A percentile compares a stretch with the other conserved stretches of the same genome.
Evolutionary conservation across 768 basidiomycete species (phyloP).

Genomic region (Thelephora aurantiotincta): DNA sequence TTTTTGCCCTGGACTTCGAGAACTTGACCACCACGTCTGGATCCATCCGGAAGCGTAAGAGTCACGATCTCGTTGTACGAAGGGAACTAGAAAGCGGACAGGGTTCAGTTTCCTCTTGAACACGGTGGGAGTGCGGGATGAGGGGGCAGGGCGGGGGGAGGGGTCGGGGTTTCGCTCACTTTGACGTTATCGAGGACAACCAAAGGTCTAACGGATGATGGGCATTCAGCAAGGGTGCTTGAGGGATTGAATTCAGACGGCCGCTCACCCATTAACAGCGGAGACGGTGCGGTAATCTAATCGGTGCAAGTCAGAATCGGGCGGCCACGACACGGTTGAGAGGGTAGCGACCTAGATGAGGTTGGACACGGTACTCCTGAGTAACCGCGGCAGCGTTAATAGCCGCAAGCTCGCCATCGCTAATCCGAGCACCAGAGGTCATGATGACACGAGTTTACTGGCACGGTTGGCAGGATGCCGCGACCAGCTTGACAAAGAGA

Average conservation of each 20-base stretch:
- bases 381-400: conserved; percentile 87
- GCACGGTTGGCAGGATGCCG: neutral
- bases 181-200: conserved; percentile 98
- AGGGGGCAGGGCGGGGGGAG: neutral
- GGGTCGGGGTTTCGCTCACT: conserved; percentile 27
- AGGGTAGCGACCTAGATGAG: conserved; percentile 55
- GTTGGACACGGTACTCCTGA: conserved; percentile 76
- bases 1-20: conserved; percentile 98
- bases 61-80: conserved; percentile 98
- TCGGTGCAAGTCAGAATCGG: conserved; percentile 3
- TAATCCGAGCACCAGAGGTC: conserved; percentile 42
- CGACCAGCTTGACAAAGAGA: neutral
- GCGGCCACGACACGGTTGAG: neutral
- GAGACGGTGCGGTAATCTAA: conserved; percentile 96
- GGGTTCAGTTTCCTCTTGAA: neutral
- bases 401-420: conserved; percentile 57
- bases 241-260: conserved; percentile 3
- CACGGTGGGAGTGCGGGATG: conserved; percentile 2
- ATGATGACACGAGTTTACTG: conserved; percentile 15
- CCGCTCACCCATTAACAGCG: conserved; percentile 85
- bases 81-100: conserved; percentile 51
- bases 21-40: conserved; percentile 92
- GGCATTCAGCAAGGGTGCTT: neutral
- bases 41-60: conserved; percentile 88
- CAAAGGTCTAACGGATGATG: conserved; percentile 49